phyloP scores from a whole-genome alignment of 495 filamentous ascomycete species.

The Aspergillus bridgeri region DNA sequence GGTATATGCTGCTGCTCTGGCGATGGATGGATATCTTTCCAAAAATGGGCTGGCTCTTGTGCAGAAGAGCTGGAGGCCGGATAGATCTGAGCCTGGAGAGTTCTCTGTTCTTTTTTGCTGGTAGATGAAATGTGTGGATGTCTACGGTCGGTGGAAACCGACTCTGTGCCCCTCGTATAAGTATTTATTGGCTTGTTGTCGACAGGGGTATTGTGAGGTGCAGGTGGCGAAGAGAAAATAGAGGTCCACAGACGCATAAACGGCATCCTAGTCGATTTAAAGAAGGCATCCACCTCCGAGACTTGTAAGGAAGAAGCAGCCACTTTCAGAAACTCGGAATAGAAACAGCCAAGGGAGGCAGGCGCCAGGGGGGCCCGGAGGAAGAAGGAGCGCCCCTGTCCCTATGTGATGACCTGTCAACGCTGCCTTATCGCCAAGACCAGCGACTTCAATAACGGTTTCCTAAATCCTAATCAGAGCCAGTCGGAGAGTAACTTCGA shows the following conservation, averaged over 20 bases:
- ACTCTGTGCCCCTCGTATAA: not conserved
- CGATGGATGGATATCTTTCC: slow-evolving; percentile 20
- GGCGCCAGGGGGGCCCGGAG: not conserved
- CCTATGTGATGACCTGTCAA: not conserved
- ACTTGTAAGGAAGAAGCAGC: not conserved
- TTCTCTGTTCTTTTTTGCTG: not conserved
- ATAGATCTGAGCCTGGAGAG: not conserved
- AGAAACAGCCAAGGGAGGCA: not conserved
- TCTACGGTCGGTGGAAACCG: not conserved
- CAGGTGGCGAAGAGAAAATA: not conserved
- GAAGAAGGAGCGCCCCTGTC: not conserved
- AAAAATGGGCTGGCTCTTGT: slow-evolving; percentile 9
- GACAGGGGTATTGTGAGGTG: not conserved
- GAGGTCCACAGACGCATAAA: slow-evolving; percentile 1
- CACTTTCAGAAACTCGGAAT: not conserved
- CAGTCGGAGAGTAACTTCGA: not conserved
- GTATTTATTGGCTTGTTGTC: not conserved
- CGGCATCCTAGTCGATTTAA: not conserved
- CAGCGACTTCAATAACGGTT: not conserved
- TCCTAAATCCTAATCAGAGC: not conserved
- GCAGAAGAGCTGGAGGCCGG: slow-evolving; percentile 1
- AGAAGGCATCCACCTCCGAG: not conserved
- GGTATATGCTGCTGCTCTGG: not conserved
- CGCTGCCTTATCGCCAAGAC: slow-evolving; percentile 1
- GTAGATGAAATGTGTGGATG: not conserved